Evolutionary conservation across 306 rosid genomes (phyloP), one percentile per base, ranked within the genome.

Genomic region (Lagenaria siceraria): DNA sequence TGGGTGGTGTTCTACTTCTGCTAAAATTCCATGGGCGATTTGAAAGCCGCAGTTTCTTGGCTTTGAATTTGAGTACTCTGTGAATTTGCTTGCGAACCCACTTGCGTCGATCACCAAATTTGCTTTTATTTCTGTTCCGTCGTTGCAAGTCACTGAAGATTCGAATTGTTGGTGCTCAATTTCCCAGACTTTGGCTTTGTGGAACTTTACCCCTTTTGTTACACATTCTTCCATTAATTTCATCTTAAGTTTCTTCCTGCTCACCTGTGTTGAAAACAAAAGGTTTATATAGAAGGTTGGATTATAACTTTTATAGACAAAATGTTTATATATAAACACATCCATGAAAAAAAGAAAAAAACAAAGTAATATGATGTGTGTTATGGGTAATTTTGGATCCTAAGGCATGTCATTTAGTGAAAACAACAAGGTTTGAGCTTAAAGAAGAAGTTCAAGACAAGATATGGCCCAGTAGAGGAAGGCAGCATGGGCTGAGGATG

Each of bases 11-110:
- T 90, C 94, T 21, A 93, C 97, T 80, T 93, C 89, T 53, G 89
- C 98, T 31, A 93, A 75, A 73, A 91, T 82, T 4, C 97, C 97
- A 86, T 93, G 94, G 83, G 97, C 96, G 75, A 91, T 87, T 75
- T 93, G 97, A 83, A 54, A 86, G 3, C 96, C 97, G 38, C 78
- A 84, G 80, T 85, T 88, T 78, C 92, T 89, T 46, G 40, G 65
- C 74, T 86, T 87, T 31, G 85, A 79, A 69, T 87, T 85, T 31
- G 85, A 79, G 72, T 81, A 84, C 70, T 81, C 85, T 38, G 75
- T 12, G 46, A 91, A 93, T 49, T 7, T 61, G 61, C 89, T 86
- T 8, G 79, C 83, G 80, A 93, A 91, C 17, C 98, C 96, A 83
- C 94, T 90, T 0, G 98, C 97, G 83, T 93, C 98, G 68, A 93